Evolutionary conservation across 495 filamentous ascomycete species (phyloP), one percentile per base, ranked within the genome.

Genomic region (Aspergillus sclerotiicarbonarius): DNA sequence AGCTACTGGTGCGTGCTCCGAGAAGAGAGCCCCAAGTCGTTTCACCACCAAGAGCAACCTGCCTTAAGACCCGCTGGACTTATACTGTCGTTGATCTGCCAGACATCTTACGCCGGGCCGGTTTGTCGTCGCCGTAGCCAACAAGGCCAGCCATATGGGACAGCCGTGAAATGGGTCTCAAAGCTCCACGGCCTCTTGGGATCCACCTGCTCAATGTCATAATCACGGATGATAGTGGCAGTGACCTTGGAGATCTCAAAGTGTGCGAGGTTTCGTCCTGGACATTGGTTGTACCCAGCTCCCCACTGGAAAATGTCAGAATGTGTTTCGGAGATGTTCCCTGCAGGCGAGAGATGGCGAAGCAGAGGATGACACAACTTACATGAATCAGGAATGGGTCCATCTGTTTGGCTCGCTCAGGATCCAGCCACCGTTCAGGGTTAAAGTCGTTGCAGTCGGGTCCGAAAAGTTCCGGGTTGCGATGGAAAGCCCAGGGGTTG

Each of bases 201-300:
- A 50, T 80, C 59, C 0, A 75, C 67, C 48, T 71, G 69, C 43
- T 69, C 56, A 47, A 81, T 66, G 3, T 76, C 68, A 57, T 70
- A 79, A 51, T 81, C 77, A 39, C 71, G 66, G 13, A 77, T 53
- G 10, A 80, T 20, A 0, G 71, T 77, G 4, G 74, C 66, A 1
- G 66, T 50, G 10, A 77, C 60, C 60, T 80, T 83, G 19, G 52
- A 66, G 18, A 83, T 53, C 58, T 83, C 74, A 13, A 80, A 72
- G 20, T 72, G 67, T 12, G 79, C 79, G n/a, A 80, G 56, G 39
- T 80, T 68, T 9, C 68, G 67, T 0, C 77, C 77, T 0, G 74
- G 76, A 45, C 77, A 82, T 20, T 62, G 57, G 33, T 68, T 74
- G 56, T 76, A 82, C 6, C 77, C 77, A 0, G 66, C 63, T 16